phyloP scores from a whole-genome alignment of 345 rosid species.

The Atalantia buxifolia region DNA sequence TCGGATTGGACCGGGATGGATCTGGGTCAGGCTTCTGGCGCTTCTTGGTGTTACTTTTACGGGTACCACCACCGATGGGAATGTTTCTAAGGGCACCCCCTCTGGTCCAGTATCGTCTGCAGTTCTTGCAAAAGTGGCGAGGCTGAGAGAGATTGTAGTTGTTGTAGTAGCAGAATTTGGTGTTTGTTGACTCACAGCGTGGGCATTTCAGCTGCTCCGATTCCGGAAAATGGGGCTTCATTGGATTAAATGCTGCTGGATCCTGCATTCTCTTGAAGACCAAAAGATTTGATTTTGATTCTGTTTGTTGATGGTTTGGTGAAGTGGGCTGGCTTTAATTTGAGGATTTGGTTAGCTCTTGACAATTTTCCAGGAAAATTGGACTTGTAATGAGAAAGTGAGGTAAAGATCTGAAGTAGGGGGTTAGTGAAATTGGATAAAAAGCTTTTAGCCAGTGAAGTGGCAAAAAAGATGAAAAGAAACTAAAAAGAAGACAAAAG shows the following conservation, averaged over 20 bases:
- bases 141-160: constrained; percentile 53
- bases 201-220: constrained; percentile 77
- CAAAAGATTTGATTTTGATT: neutral
- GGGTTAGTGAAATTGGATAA: neutral
- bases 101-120: constrained; percentile 94
- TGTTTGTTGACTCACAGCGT: constrained; percentile 71
- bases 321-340: neutral
- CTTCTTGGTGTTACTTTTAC: constrained; percentile 47
- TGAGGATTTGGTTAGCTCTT: neutral
- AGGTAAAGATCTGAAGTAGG: neutral
- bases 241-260: constrained; percentile 32
- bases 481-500: constrained; percentile 16
- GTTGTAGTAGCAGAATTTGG: constrained; percentile 96
- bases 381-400: neutral
- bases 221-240: constrained; percentile 65
- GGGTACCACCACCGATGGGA: constrained; percentile 86
- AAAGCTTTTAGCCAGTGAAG: neutral
- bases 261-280: constrained; percentile 48
- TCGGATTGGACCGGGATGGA: constrained; percentile 11
- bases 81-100: constrained; percentile 91
- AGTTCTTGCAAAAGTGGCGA: constrained; percentile 67
- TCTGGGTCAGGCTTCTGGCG: constrained; percentile 31
- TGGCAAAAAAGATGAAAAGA: constrained; percentile 3
- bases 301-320: neutral
- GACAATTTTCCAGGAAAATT: neutral